phyloP scores from a whole-genome alignment of 306 rosid genomes.

The Acacia crassicarpa region DNA sequence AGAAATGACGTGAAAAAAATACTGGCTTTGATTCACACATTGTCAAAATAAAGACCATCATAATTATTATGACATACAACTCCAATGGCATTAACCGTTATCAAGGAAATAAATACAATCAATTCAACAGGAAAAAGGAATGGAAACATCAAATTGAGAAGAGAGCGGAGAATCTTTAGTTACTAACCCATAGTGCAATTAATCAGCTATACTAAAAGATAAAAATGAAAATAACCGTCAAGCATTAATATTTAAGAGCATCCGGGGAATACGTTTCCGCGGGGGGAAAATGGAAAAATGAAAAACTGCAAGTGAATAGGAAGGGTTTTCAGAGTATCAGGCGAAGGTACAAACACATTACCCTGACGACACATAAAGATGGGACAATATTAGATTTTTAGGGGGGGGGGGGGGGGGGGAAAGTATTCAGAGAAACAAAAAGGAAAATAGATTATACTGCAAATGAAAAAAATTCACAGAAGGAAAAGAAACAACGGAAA shows the following conservation, averaged over 20 bases:
- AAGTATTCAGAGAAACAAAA: neutral
- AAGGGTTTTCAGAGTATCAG: conserved; percentile 12
- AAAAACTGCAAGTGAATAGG: neutral
- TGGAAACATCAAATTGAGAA: conserved; percentile 10
- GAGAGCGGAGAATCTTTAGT: neutral
- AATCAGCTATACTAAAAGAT: neutral
- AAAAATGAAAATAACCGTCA: conserved; percentile 1
- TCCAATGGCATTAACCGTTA: neutral
- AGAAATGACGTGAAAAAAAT: neutral
- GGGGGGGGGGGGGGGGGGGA: no score
- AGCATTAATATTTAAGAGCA: neutral
- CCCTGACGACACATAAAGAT: neutral
- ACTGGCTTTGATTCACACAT: neutral
- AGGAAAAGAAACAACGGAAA: neutral
- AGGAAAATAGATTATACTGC: neutral
- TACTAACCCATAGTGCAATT: neutral
- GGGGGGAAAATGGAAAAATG: neutral
- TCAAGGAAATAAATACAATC: neutral
- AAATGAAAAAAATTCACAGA: neutral
- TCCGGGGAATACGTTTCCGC: neutral
- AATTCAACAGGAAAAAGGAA: neutral
- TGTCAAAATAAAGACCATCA: neutral
- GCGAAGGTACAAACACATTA: neutral
- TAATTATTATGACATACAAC: neutral
- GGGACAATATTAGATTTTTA: neutral